Evolutionary conservation across 305 asterid species (phyloP).

Genomic region (Galium porrigens): DNA sequence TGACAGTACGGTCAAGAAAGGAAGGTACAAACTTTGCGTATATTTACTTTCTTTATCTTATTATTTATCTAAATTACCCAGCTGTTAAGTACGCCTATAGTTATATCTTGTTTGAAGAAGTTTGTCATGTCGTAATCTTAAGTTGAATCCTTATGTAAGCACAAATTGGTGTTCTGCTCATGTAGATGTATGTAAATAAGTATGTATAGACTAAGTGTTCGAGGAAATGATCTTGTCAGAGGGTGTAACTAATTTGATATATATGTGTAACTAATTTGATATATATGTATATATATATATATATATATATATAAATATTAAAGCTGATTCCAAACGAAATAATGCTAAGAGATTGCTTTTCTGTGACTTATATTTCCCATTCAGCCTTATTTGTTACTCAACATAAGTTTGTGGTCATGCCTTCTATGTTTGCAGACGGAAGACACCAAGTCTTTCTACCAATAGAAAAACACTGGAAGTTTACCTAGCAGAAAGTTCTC

Average conservation of each 20-base stretch:
- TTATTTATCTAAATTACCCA: background rate
- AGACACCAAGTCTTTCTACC: slow-evolving; percentile 63
- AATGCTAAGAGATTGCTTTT: background rate
- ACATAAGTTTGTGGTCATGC: slow-evolving; percentile 9
- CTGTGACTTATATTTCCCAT: slow-evolving; percentile 3
- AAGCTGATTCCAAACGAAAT: background rate
- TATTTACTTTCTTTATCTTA: slow-evolving; percentile 11
- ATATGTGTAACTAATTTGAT: background rate
- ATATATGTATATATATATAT: too few species aligned
- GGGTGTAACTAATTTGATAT: background rate
- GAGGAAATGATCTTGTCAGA: background rate
- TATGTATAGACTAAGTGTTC: background rate
- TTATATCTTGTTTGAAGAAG: background rate
- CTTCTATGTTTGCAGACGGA: slow-evolving; percentile 46
- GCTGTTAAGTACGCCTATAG: background rate
- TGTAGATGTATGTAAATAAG: background rate
- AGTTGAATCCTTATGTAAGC: background rate
- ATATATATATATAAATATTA: background rate
- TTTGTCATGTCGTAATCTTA: background rate
- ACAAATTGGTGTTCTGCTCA: background rate
- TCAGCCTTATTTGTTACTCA: slow-evolving; percentile 14
- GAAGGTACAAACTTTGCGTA: slow-evolving; percentile 39
- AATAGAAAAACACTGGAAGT: slow-evolving; percentile 78
- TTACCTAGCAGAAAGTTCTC: slow-evolving; percentile 88
- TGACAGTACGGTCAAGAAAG: slow-evolving; percentile 88